Base-by-base conservation (phyloP, 352 stramenopile species). In the Phytophthora idaei region DNA sequence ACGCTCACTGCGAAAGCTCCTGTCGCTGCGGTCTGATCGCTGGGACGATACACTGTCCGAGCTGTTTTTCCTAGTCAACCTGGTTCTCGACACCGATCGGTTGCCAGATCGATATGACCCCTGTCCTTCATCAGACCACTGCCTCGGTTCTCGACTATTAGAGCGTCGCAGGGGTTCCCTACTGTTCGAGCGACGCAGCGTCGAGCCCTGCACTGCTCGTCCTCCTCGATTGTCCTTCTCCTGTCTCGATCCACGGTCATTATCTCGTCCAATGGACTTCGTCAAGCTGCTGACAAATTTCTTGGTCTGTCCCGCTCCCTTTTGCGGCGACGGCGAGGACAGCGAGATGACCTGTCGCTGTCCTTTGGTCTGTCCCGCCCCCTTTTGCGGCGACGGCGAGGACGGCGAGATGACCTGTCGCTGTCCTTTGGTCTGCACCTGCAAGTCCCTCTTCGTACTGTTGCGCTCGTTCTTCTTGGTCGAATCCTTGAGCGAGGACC, bases 41-140 rank as follows among this genome's bases (percentile, higher is more conserved):
- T 81, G 77, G 6, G 77, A 86, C 5, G 71, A 82, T 12, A 87
- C 69, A 31, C 78, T 87, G 47, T 89, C 80, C 14, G 69, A 69
- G 61, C 80, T 89, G 62, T 83, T 83, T 67, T 89, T 89, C 29
- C 80, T 69, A 2, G 61, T 69, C 36, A 81, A 49, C 8, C 52
- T 73, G 8, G 62, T 69, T 50, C 64, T 70, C 21, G 75, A 68
- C 31, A 71, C 47, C 1, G 70, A 80, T 11, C 62, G 68, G 15
- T 55, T 65, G 7, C 73, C 61, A 21, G 62, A 56, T 34, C 71
- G 76, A 61, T 73, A 61, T 17, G 60, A 59, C 1, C 29, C 55
- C 2, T 72, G 58, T 25, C 41, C 47, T 42, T 73, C 62, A 10
- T 27, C 51, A 36, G 57, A 21, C 39, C 54, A 31, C 10, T 73